Evolutionary conservation across 148 eudicot genomes (phyloP).

Genomic region (Fagopyrum esculentum): DNA sequence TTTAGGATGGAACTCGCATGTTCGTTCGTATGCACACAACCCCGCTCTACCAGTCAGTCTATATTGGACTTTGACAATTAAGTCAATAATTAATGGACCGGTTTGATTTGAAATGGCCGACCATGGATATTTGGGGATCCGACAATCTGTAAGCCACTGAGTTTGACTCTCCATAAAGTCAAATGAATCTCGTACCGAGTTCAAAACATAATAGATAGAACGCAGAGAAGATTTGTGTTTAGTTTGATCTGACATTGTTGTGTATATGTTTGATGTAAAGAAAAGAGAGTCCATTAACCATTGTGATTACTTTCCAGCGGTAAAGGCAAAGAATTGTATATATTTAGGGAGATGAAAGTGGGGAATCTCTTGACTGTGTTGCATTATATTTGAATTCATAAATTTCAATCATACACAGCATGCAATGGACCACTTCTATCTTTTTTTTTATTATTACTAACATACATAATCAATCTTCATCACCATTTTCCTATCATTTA

Average conservation of each 20-base stretch:
- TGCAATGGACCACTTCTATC: not conserved
- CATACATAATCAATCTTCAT: no score
- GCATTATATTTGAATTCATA: slow-evolving; percentile 5
- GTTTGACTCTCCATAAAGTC: not conserved
- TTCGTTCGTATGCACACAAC: no score
- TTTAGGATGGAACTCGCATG: no score
- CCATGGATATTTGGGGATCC: not conserved
- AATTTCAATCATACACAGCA: not conserved
- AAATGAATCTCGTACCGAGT: no score
- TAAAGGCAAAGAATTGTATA: not conserved
- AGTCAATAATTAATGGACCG: no score
- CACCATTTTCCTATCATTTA: not conserved
- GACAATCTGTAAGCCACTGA: not conserved
- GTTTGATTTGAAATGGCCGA: not conserved
- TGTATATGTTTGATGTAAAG: not conserved
- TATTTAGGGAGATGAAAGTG: not conserved
- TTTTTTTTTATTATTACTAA: not conserved
- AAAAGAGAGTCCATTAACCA: not conserved
- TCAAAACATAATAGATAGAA: no score
- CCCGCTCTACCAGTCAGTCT: no score
- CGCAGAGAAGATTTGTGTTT: no score
- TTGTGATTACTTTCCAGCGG: not conserved
- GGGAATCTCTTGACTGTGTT: slow-evolving; percentile 8
- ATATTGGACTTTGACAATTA: no score
- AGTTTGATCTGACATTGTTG: no score